Percentiles rank a stretch among this genome's conserved stretches.
These are phyloP conservation scores for Gynochthodes officinalis DNA, from an alignment of 257 asterid species.

Conservation along the genomic window DNA sequence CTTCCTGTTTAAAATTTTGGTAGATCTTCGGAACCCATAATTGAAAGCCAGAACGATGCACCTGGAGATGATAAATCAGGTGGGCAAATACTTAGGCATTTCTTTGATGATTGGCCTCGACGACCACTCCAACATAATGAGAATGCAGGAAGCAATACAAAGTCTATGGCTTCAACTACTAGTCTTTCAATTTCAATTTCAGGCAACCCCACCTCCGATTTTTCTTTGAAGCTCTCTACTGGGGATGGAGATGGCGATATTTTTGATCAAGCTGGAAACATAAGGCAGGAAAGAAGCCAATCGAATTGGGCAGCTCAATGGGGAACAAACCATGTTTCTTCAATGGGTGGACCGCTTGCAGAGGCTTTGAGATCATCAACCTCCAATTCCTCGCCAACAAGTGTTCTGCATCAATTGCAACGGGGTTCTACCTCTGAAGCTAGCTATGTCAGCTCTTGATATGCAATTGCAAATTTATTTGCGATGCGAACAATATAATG, in stretches of 20 bases:
- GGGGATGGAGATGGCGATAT: slow-evolving; percentile 40
- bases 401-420: slow-evolving; percentile 56
- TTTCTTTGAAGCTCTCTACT: slow-evolving; percentile 70
- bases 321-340: slow-evolving; percentile 40
- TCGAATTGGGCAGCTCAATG: slow-evolving; percentile 40
- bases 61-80: slow-evolving; percentile 21
- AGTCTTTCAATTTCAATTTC: slow-evolving; percentile 61
- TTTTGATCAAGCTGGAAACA: slow-evolving; percentile 10
- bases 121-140: slow-evolving; percentile 43
- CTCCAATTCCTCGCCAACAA: slow-evolving; percentile 67
- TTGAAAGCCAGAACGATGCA: slow-evolving; percentile 32
- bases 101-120: slow-evolving; percentile 83
- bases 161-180: slow-evolving; percentile 36
- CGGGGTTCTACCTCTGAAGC: slow-evolving; percentile 31
- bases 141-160: slow-evolving; percentile 15
- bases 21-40: slow-evolving; percentile 46
- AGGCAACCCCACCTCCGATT: slow-evolving; percentile 47
- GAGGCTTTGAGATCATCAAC: slow-evolving; percentile 76
- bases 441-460: slow-evolving; percentile 44
- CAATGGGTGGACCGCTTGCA: slow-evolving; percentile 84
- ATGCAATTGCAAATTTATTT: neutral
- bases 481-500: neutral
- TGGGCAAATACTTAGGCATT: slow-evolving; percentile 55
- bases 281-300: slow-evolving; percentile 32
- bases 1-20: slow-evolving; percentile 21